A percentile compares a stretch with the other conserved stretches of the same genome.
Conservation (phyloP, 1,284 basidiomycete species). For the Ustilago hordei region DNA sequence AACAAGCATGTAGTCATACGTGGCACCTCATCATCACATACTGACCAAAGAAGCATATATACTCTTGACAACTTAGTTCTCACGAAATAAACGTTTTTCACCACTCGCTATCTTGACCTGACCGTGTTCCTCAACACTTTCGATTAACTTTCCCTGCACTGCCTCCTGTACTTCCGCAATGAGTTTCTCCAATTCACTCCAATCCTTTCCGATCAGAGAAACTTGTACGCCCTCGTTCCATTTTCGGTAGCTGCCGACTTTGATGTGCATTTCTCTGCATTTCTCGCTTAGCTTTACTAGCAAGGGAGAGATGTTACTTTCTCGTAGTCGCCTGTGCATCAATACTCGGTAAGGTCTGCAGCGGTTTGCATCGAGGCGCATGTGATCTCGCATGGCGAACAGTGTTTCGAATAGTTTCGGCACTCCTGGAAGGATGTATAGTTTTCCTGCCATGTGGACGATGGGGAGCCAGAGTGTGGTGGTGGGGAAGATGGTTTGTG, state of each 20-base stretch:
- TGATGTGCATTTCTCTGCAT: conserved; percentile 80
- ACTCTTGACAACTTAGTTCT: too few species aligned
- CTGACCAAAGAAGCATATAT: too few species aligned
- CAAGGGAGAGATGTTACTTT: conserved; percentile 85
- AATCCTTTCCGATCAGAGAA: conserved; percentile 79
- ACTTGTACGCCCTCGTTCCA: conserved; percentile 78
- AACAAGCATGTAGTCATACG: too few species aligned
- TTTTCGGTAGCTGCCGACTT: conserved; percentile 78
- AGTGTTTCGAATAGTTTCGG: conserved; percentile 79
- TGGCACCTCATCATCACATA: too few species aligned
- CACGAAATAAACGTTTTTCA: too few species aligned
- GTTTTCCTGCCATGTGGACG: conserved; percentile 81
- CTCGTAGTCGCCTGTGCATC: conserved; percentile 75
- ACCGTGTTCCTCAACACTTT: too few species aligned
- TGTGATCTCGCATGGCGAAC: conserved; percentile 75
- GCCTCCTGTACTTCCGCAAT: conserved; percentile 70
- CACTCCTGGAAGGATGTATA: conserved; percentile 92
- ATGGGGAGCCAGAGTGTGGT: conserved; percentile 82
- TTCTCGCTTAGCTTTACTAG: conserved; percentile 81
- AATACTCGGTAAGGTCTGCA: conserved; percentile 58
- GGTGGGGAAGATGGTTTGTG: conserved; percentile 63
- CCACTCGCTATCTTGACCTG: too few species aligned
- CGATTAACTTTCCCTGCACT: conserved; percentile 72
- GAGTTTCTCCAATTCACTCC: conserved; percentile 35
- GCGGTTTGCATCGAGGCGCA: conserved; percentile 55